These are phyloP conservation scores for Blepharisma undulans DNA, from an alignment of 169 alveolate species.

Conservation along the genomic window DNA sequence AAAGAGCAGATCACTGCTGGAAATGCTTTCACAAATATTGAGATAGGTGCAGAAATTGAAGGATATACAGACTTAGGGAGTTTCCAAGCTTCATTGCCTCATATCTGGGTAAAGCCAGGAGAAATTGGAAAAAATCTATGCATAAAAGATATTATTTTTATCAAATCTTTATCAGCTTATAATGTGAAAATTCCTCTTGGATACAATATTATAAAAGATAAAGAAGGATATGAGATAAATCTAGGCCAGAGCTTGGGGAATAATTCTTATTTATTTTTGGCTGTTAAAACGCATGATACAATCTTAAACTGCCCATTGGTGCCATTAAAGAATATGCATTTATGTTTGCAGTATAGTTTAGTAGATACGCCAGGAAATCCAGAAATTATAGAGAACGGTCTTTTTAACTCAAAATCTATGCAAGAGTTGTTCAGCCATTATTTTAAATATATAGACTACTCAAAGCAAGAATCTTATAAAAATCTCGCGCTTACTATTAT, in stretches of 20 bases:
- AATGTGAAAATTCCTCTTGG: slow-evolving; percentile 6
- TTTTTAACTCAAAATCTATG: neutral
- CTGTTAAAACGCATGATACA: neutral
- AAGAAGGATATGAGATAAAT: slow-evolving; percentile 14
- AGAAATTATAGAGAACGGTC: neutral
- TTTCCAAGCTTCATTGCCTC: too few species aligned
- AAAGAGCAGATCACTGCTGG: neutral
- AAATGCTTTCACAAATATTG: neutral
- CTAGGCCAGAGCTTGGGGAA: neutral
- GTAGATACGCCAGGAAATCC: neutral
- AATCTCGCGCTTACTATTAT: too few species aligned
- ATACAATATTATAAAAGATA: neutral
- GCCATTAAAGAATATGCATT: neutral
- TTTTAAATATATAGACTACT: neutral
- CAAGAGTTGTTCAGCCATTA: neutral
- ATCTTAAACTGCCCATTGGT: neutral
- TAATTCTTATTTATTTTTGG: neutral
- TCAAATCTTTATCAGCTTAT: neutral
- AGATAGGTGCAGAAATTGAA: neutral
- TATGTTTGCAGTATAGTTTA: neutral
- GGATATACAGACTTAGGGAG: neutral
- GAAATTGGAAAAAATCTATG: neutral
- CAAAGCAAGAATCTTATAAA: neutral
- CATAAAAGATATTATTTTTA: neutral
- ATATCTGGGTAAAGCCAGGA: neutral